Base-by-base conservation (phyloP, 2,329 filamentous ascomycete genomes). In the Plectosphaerella sp. region DNA sequence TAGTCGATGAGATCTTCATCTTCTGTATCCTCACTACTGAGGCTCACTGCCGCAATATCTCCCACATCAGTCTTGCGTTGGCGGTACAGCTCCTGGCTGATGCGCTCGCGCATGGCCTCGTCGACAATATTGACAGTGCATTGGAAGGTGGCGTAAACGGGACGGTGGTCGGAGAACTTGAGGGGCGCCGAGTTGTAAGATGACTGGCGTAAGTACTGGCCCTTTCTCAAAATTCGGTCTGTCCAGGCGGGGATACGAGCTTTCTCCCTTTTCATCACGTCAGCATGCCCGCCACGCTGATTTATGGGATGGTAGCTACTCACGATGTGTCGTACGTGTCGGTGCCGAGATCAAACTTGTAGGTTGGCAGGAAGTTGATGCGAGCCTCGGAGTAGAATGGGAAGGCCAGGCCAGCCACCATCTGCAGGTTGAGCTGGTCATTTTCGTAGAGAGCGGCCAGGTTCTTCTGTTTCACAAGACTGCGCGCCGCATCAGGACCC, bases 161-260 rank as follows among this genome's bases (percentile, higher is more conserved):
- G 94, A n/a, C 92, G 83, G 68, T 99, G 94, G 64, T 99, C 94
- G 0, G 94, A 99, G 66, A 97, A 96, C 12, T 80, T 83, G 36
- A 99, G 75, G 28, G 90, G 86, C 4, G 92, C 91, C 50, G 83
- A 87, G 62, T 89, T 83, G 69, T 99, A 99, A 33, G 88, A 80
- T 11, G 88, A 75, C 66, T 97, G 94, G 42, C 86, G 84, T 36
- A 99, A 79, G 59, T 91, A 92, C 54, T 82, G 75, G 8, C 94
- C 94, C 71, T 92, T 95, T 54, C 89, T 87, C 9, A 99, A 73
- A 45, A 99, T 88, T 37, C 94, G 88, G 69, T 99, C 94, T 55
- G 92, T 97, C 94, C 94, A 99, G 1, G 94, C 94, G 3, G 94
- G 94, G 56, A 97, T 97, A 15, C 94, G 86, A 51, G 87, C 85